phyloP scores from a whole-genome alignment of 306 rosid species.

The Glycine tomentella region DNA sequence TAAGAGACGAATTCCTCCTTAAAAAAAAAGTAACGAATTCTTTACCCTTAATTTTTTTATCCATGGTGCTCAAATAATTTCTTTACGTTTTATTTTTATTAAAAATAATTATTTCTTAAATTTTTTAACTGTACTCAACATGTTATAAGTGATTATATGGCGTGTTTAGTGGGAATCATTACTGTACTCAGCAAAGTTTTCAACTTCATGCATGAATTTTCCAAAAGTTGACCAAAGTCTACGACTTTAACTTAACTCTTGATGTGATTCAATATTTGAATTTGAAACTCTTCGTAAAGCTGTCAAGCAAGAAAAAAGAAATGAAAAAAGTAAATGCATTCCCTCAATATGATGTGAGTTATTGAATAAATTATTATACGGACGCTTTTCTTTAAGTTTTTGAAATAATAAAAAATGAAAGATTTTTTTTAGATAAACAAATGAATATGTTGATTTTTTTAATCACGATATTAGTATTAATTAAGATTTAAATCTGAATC shows the following conservation, averaged over 20 bases:
- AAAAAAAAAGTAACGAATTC: background rate
- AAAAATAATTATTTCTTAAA: background rate
- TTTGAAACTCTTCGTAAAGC: background rate
- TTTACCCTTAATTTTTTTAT: background rate
- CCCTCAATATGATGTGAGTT: too few relatives aligned
- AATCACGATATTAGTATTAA: too few relatives aligned
- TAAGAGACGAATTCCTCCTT: background rate
- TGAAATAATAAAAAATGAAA: too few relatives aligned
- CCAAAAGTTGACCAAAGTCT: slow-evolving; percentile 9
- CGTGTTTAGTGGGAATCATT: slow-evolving; percentile 56
- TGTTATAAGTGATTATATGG: slow-evolving; percentile 28
- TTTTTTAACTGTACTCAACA: background rate
- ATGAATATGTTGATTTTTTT: too few relatives aligned
- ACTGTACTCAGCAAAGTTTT: slow-evolving; percentile 23
- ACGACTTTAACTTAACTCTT: background rate
- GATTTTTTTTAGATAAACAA: too few relatives aligned
- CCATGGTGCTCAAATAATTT: background rate
- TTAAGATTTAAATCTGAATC: too few relatives aligned
- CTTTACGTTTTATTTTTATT: background rate
- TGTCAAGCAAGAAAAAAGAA: background rate
- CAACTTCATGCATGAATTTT: background rate
- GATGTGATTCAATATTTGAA: slow-evolving; percentile 4
- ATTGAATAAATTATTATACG: too few relatives aligned
- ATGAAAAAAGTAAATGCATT: background rate
- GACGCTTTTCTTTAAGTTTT: too few relatives aligned